A percentile compares a stretch with the other conserved stretches of the same genome.
Conservation (phyloP, 2,329 filamentous ascomycete genomes). For the Pyrenochaeta sp. region DNA sequence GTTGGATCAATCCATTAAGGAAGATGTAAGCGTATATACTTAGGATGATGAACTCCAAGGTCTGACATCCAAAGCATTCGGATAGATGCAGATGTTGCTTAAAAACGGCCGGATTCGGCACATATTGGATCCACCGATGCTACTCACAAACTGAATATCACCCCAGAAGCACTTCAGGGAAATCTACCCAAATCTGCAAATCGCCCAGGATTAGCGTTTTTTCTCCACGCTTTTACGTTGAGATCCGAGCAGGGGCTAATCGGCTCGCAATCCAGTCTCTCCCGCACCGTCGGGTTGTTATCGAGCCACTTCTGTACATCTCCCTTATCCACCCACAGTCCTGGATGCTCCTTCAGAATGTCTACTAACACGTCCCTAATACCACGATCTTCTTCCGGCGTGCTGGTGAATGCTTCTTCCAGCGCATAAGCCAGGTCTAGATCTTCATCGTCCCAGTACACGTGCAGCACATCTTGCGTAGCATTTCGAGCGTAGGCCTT, state of each 20-base stretch:
- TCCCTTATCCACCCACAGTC: slow-evolving; percentile 11
- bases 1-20: too few species aligned
- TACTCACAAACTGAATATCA: too few species aligned
- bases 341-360: slow-evolving; percentile 9
- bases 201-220: background rate
- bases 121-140: too few species aligned
- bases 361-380: slow-evolving; percentile 5
- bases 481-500: slow-evolving; percentile 7
- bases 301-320: slow-evolving; percentile 15
- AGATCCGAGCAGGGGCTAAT: background rate
- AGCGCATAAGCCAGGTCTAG: slow-evolving; percentile 8
- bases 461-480: slow-evolving; percentile 11
- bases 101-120: too few species aligned
- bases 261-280: background rate
- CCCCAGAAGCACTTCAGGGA: too few species aligned
- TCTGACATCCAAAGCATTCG: too few species aligned
- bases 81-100: too few species aligned
- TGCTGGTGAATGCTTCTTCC: slow-evolving; percentile 9
- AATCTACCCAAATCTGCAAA: background rate
- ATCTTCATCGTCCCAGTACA: slow-evolving; percentile 13
- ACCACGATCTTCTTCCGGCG: slow-evolving; percentile 9
- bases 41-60: too few species aligned
- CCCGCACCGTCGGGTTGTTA: slow-evolving; percentile 6
- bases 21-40: too few species aligned
- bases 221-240: too few species aligned